These are phyloP conservation scores for Ceraceosorus guamensis DNA, from an alignment of 1,284 basidiomycete genomes.

Conservation along the genomic window DNA sequence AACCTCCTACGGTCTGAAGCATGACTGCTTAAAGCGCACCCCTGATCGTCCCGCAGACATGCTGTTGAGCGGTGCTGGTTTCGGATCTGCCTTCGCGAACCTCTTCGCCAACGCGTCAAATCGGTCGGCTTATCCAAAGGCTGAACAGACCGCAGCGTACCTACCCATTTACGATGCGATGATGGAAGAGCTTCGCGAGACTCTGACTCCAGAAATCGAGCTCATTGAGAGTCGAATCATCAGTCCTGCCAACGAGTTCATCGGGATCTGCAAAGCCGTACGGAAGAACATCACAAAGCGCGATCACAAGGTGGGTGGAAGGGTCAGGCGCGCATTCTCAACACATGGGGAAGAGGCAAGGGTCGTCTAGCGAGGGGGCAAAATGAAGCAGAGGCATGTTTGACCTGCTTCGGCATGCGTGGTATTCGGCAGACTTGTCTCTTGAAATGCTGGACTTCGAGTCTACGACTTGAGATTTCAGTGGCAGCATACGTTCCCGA, in stretches of 20 bases:
- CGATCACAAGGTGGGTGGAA: slow-evolving; percentile 72
- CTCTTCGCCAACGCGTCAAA: not conserved
- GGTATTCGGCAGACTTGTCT: too few relatives aligned
- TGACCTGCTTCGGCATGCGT: too few relatives aligned
- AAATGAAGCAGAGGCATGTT: too few relatives aligned
- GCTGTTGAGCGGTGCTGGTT: not conserved
- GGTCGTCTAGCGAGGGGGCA: too few relatives aligned
- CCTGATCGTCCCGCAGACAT: not conserved
- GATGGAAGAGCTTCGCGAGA: slow-evolving; percentile 73
- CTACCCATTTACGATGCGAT: slow-evolving; percentile 64
- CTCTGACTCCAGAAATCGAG: slow-evolving; percentile 84
- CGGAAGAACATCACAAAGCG: slow-evolving; percentile 91
- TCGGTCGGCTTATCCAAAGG: slow-evolving; percentile 58
- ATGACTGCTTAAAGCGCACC: not conserved
- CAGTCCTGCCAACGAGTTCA: slow-evolving; percentile 80
- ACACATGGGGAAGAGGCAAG: too few relatives aligned
- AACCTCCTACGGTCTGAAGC: not conserved
- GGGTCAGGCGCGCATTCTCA: too few relatives aligned
- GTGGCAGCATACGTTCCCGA: too few relatives aligned
- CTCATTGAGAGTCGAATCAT: slow-evolving; percentile 82
- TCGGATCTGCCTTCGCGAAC: not conserved
- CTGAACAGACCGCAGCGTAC: slow-evolving; percentile 70
- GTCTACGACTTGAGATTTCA: too few relatives aligned
- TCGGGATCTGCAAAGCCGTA: slow-evolving; percentile 76
- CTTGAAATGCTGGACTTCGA: too few relatives aligned